Base-by-base conservation (phyloP, 1,284 basidiomycete species). In the Microbotryum scabiosae region DNA sequence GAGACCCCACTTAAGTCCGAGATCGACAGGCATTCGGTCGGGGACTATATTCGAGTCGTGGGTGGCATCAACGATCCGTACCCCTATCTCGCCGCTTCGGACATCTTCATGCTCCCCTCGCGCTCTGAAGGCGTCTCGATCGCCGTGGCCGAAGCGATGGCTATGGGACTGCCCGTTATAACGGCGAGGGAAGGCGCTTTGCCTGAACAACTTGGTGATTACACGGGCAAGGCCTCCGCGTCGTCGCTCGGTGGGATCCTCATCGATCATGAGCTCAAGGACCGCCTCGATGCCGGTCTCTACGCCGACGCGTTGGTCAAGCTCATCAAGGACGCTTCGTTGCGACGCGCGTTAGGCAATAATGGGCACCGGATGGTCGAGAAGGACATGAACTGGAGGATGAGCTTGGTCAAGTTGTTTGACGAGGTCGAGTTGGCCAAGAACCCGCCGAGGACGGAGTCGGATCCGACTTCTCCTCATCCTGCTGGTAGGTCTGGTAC, bases 101-200 rank as follows among this genome's bases (percentile, higher is more conserved):
- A 65, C 54, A 50, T 67, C 18, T 69, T 69, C 63, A 54, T 69
- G 41, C 53, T 69, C 1, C 68, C 68, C 5, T 63, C 63, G 1
- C 55, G 63, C 50, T 60, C 57, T 36, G 68, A 69, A 48, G 68
- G 68, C 18, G 59, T 69, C 30, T 67, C 66, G n/a, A 57, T 69
- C 44, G 68, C 68, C 9, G 60, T 67, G 30, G 60, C 61, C 36
- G 68, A 69, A 32, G 68, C 68, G 12, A 69, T 69, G 68, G 68
- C 68, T n/a, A 63, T 64, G 54, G 66, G 61, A 9, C 50, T 69
- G 1, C 68, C 68, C 18, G 44, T 67, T 45, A 57, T 69, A 7
- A 64, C 68, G 6, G 61, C 68, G 2, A 41, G 61, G 10, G 66
- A 63, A 2, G 68, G 65, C n/a, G 68, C 68, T 9, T 36, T 65